Percentiles rank a stretch among this genome's conserved stretches.
Conservation (phyloP, 2,329 filamentous ascomycete species). For the Cytospora chrysosperma region DNA sequence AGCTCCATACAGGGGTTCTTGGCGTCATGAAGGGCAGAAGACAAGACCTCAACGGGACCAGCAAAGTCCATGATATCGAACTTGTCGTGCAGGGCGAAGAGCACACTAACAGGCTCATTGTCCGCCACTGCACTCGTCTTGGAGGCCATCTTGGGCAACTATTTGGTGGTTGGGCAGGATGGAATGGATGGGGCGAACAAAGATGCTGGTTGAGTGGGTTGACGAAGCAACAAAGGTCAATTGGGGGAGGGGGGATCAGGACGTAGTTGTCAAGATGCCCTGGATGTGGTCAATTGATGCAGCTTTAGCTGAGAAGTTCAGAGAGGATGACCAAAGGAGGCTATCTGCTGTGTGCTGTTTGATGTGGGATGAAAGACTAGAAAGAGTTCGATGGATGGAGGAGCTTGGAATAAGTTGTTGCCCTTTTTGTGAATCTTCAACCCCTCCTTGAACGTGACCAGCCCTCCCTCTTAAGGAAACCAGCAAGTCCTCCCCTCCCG, state of each 20-base stretch:
- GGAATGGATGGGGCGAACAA: background rate
- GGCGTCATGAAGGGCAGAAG: constrained; percentile 51
- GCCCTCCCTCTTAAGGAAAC: constrained; percentile 11
- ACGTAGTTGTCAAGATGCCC: constrained; percentile 13
- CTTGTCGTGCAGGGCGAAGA: constrained; percentile 60
- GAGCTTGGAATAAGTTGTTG: constrained; percentile 7
- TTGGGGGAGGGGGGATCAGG: constrained; percentile 16
- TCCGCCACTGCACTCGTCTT: constrained; percentile 60
- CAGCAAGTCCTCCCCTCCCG: constrained; percentile 1
- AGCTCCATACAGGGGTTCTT: constrained; percentile 50
- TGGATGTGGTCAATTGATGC: constrained; percentile 14
- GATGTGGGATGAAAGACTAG: background rate
- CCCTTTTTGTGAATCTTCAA: constrained; percentile 7
- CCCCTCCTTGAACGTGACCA: constrained; percentile 18
- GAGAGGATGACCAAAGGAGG: background rate
- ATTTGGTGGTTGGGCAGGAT: constrained; percentile 23
- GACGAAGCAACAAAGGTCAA: constrained; percentile 14
- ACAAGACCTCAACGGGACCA: constrained; percentile 53
- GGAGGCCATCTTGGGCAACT: constrained; percentile 52
- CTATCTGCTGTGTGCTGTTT: background rate
- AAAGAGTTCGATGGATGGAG: background rate
- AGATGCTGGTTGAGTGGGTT: constrained; percentile 9
- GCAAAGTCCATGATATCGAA: constrained; percentile 61
- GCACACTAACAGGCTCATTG: constrained; percentile 56
- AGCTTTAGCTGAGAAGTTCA: background rate